Conservation (phyloP, 257 asterid genomes). For the Solanum sitiens region DNA sequence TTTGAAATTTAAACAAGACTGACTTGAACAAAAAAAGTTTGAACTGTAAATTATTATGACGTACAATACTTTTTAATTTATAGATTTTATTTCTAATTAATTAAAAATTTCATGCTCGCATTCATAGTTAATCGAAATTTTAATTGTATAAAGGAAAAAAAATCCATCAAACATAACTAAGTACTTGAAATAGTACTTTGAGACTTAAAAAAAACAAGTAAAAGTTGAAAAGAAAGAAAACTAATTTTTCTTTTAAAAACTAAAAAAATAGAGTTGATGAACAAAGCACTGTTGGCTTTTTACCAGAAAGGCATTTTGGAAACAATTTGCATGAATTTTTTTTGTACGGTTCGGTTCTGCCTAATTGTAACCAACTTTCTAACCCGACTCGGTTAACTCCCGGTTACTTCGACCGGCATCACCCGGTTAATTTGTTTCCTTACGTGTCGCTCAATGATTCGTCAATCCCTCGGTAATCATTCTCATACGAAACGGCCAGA, state of each 20-base stretch:
- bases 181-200: background rate
- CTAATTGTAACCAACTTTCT: background rate
- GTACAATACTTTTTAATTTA: background rate
- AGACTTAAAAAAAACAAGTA: background rate
- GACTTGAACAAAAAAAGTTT: no score
- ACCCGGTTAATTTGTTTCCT: slow-evolving; percentile 5
- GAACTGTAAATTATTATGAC: background rate
- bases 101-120: background rate
- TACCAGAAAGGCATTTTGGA: background rate
- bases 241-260: background rate
- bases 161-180: background rate
- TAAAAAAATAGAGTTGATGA: background rate
- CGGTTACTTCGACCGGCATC: slow-evolving; percentile 25
- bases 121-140: no score
- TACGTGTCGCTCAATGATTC: slow-evolving; percentile 26
- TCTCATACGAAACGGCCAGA: slow-evolving; percentile 35
- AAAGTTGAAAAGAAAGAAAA: background rate
- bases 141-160: background rate
- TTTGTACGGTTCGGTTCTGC: background rate
- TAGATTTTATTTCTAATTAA: background rate
- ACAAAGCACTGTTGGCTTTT: background rate
- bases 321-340: background rate
- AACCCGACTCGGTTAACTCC: background rate
- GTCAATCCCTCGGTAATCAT: slow-evolving; percentile 14
- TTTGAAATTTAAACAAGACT: background rate